Percentiles rank a stretch among this genome's conserved stretches.
Conservation (phyloP, 1,139 yeast species). For the Yamadazyma taylorii region DNA sequence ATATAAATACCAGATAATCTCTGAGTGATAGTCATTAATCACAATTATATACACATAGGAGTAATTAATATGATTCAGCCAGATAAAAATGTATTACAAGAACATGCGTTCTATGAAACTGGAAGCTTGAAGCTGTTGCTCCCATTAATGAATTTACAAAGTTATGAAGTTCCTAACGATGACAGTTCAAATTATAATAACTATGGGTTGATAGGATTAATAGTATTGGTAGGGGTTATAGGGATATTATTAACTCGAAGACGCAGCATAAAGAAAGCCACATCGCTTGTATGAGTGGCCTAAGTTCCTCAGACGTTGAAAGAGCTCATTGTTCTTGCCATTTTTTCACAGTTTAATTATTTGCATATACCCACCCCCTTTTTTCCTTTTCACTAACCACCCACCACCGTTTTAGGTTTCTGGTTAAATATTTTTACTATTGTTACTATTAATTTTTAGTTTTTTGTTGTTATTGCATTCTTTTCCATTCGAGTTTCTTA, state of each 20-base stretch:
- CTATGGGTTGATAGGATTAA: conserved; percentile 3
- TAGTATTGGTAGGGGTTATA: conserved; percentile 4
- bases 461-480: too few species aligned
- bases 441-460: too few species aligned
- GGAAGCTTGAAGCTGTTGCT: conserved; percentile 17
- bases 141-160: conserved; percentile 16
- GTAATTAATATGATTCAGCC: conserved; percentile 5
- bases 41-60: too few species aligned
- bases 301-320: too few species aligned
- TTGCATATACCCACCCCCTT: too few species aligned
- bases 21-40: not conserved
- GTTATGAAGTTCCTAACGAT: conserved; percentile 11
- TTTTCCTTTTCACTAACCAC: too few species aligned
- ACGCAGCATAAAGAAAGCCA: conserved; percentile 1
- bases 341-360: too few species aligned
- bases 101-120: conserved; percentile 17
- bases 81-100: conserved; percentile 13
- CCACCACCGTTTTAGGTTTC: too few species aligned
- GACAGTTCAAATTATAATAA: not conserved
- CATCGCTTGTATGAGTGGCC: conserved; percentile 1
- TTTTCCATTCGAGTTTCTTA: not conserved
- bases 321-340: too few species aligned
- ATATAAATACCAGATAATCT: not conserved
- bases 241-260: not conserved
- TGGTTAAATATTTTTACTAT: too few species aligned